Conservation (phyloP, 2,329 filamentous ascomycete species). For the Hypoxylon sp. region DNA sequence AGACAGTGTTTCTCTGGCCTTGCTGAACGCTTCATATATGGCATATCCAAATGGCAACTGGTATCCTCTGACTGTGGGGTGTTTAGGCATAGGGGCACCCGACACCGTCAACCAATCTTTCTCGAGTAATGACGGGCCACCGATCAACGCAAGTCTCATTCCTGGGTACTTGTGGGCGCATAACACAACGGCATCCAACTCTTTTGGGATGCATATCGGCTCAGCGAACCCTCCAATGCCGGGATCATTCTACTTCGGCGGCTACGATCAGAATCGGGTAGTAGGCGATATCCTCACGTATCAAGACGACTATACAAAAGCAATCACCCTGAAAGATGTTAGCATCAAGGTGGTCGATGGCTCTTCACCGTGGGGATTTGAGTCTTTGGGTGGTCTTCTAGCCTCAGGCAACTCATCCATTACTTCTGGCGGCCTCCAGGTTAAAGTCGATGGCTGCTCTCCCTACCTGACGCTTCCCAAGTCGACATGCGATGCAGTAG, state of each 20-base stretch:
- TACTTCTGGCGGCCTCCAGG: constrained; percentile 45
- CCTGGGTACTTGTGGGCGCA: constrained; percentile 48
- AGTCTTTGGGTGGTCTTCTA: constrained; percentile 49
- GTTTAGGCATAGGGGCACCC: constrained; percentile 50
- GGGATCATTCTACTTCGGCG: constrained; percentile 56
- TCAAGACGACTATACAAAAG: constrained; percentile 43
- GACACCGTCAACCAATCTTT: constrained; percentile 49
- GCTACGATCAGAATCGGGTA: constrained; percentile 58
- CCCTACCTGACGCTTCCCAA: constrained; percentile 58
- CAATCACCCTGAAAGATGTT: constrained; percentile 55
- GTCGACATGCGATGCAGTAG: constrained; percentile 57
- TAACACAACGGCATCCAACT: constrained; percentile 54
- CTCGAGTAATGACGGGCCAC: constrained; percentile 25
- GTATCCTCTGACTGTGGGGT: constrained; percentile 52
- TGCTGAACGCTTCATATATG: constrained; percentile 47
- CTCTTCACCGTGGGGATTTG: constrained; percentile 55
- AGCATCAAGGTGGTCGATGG: constrained; percentile 57
- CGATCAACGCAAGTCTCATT: constrained; percentile 51
- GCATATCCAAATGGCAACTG: constrained; percentile 49
- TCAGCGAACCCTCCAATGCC: constrained; percentile 50
- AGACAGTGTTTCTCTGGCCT: constrained; percentile 46
- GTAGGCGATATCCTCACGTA: constrained; percentile 51
- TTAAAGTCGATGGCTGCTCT: constrained; percentile 53
- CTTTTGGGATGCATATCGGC: constrained; percentile 59
- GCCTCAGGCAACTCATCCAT: constrained; percentile 49